Conservation (phyloP, 2,329 filamentous ascomycete genomes). For the Cordyceps tenuipes region DNA sequence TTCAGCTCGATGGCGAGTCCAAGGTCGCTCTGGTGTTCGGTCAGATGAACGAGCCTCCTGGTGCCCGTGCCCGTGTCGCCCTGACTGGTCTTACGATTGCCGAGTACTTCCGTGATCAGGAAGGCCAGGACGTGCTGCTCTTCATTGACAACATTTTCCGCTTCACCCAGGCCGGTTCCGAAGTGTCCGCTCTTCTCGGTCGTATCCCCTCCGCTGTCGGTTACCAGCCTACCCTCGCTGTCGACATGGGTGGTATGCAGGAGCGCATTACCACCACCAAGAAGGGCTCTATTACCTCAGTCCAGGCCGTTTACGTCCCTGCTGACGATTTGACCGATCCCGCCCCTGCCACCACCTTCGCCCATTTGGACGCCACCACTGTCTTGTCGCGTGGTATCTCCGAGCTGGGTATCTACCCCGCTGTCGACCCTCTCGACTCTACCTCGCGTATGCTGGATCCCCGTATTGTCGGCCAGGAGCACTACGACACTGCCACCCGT, state of each 20-base stretch:
- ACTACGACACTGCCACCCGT: slow-evolving; percentile 89
- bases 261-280: slow-evolving; percentile 99
- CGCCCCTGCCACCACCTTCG: slow-evolving; percentile 98
- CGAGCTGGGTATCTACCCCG: slow-evolving; percentile 99
- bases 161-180: slow-evolving; percentile 99
- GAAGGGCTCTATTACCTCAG: slow-evolving; percentile 99
- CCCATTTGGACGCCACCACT: slow-evolving; percentile 99
- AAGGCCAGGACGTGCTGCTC: slow-evolving; percentile 93
- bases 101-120: slow-evolving; percentile 70
- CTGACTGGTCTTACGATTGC: slow-evolving; percentile 79
- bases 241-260: slow-evolving; percentile 99
- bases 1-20: slow-evolving; percentile 97
- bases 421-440: slow-evolving; percentile 98
- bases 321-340: slow-evolving; percentile 99
- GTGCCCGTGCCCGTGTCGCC: slow-evolving; percentile 98
- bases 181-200: slow-evolving; percentile 98
- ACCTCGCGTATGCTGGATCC: slow-evolving; percentile 99
- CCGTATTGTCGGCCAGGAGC: slow-evolving; percentile 95
- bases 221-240: slow-evolving; percentile 97
- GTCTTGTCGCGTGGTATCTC: slow-evolving; percentile 99
- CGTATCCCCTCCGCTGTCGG: slow-evolving; percentile 99
- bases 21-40: slow-evolving; percentile 99
- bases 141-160: slow-evolving; percentile 99
- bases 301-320: slow-evolving; percentile 99
- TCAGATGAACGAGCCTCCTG: slow-evolving; percentile 99